Base-by-base conservation (phyloP, 306 rosid species). In the Glycine latifolia region DNA sequence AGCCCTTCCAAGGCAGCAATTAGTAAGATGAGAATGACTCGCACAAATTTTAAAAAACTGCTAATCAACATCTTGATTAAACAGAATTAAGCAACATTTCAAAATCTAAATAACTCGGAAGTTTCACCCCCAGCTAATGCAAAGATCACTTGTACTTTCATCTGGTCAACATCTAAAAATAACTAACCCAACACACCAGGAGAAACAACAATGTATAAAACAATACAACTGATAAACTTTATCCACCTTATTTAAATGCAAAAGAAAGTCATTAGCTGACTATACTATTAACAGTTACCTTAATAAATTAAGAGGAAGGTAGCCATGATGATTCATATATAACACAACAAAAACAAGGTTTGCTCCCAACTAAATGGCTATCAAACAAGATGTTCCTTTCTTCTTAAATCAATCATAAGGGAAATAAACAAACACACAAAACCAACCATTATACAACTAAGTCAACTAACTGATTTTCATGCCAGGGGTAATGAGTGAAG, bases 371-470 rank as follows among this genome's bases (percentile, higher is more conserved):
- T 53, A 43, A 55, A 75, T 53, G 67, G 48, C 63, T 62, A 76
- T 5, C 79, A 54, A 56, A 65, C 67, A 76, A 70, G 39, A 31
- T 13, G 37, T 52, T 17, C 55, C 50, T 41, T 39, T 77, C 68
- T 71, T 15, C 41, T 43, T 2, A 50, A n/a, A 75, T 75, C 53
- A 43, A 52, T 54, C 74, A 44, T 17, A 60, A 37, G 41, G 41
- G 41, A 37, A 37, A 37, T 37, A 37, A 61, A 52, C 69, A 75
- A 50, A 61, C 58, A 68, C 47, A 61, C 2, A 0, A 20, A n/a
- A n/a, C 31, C 50, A 75, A 81, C 35, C 59, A 2, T 58, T 58
- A 67, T n/a, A 66, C 16, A 67, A 43, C 44, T 41, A 41, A 41
- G 7, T 41, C 44, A 41, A 41, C 9, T 66, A 49, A 13, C 80